These are phyloP conservation scores for Fusarium robinianum DNA, from an alignment of 2,329 filamentous ascomycete species.

Conservation along the genomic window DNA sequence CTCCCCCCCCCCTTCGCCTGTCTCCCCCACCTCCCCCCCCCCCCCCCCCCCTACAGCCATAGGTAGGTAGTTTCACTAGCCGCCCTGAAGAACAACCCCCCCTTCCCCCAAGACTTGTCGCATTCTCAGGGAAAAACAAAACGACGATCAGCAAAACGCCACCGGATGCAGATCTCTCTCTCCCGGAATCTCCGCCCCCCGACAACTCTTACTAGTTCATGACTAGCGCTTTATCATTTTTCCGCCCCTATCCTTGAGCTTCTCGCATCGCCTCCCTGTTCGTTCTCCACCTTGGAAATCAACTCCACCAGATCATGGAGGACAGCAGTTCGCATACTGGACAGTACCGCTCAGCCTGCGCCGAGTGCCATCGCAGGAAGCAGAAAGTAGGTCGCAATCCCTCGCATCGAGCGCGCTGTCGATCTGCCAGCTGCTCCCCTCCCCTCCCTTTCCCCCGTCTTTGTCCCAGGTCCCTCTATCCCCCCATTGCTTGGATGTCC, in stretches of 20 bases:
- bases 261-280: slow-evolving; percentile 26
- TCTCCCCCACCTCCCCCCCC: too few relatives aligned
- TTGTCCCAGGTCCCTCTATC: not conserved
- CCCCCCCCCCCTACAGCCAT: too few relatives aligned
- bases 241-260: slow-evolving; percentile 18
- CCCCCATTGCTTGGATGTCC: not conserved
- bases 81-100: too few relatives aligned
- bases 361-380: slow-evolving; percentile 48
- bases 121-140: too few relatives aligned
- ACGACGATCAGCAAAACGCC: too few relatives aligned
- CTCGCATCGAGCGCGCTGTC: not conserved
- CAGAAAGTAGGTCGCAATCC: slow-evolving; percentile 42
- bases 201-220: not conserved
- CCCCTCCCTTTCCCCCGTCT: not conserved
- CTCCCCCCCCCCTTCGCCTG: too few relatives aligned
- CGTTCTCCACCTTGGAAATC: slow-evolving; percentile 31
- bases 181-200: too few relatives aligned
- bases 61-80: too few relatives aligned
- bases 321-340: slow-evolving; percentile 48
- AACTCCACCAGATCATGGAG: slow-evolving; percentile 40
- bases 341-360: slow-evolving; percentile 46
- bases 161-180: too few relatives aligned
- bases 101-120: too few relatives aligned
- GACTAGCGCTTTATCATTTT: slow-evolving; percentile 27
- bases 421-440: not conserved